Percentiles rank a stretch among this genome's conserved stretches.
phyloP scores from a whole-genome alignment of 148 eudicot genomes.

The Amaranthus cruentus region DNA sequence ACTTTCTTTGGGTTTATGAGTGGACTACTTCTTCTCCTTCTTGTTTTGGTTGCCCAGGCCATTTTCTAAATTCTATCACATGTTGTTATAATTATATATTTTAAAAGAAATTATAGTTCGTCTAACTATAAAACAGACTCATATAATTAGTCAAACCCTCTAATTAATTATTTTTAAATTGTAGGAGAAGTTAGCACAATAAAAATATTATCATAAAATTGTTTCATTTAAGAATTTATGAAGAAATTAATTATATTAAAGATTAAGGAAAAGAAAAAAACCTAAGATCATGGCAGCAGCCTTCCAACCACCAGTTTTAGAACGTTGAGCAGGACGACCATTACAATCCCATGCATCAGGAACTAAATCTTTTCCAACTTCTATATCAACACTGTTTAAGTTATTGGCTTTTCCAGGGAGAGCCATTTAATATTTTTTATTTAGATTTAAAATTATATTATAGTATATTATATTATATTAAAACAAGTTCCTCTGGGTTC shows the following conservation, averaged over 20 bases:
- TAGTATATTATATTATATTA: background rate
- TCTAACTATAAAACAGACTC: background rate
- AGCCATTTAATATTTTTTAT: constrained; percentile 9
- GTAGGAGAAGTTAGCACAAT: background rate
- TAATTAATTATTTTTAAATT: background rate
- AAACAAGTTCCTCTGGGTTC: constrained; percentile 9
- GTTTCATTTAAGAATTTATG: background rate
- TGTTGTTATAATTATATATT: no score
- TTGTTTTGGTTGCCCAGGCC: no score
- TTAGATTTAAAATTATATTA: background rate
- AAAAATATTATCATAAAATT: no score
- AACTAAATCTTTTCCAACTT: constrained; percentile 10
- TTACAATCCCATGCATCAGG: constrained; percentile 64
- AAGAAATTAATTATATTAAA: no score
- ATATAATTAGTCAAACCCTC: background rate
- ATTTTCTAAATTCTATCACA: no score
- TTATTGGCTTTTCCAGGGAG: constrained; percentile 15
- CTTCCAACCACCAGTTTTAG: constrained; percentile 75
- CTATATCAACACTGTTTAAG: constrained; percentile 12
- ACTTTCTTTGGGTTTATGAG: no score
- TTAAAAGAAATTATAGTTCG: no score
- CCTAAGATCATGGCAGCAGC: constrained; percentile 73
- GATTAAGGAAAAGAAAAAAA: constrained; percentile 3
- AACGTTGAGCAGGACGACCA: constrained; percentile 47
- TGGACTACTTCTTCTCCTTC: no score